Evolutionary conservation across 2,329 filamentous ascomycete genomes (phyloP), one percentile per base, ranked within the genome.

Genomic region (Fusarium euwallaceae): DNA sequence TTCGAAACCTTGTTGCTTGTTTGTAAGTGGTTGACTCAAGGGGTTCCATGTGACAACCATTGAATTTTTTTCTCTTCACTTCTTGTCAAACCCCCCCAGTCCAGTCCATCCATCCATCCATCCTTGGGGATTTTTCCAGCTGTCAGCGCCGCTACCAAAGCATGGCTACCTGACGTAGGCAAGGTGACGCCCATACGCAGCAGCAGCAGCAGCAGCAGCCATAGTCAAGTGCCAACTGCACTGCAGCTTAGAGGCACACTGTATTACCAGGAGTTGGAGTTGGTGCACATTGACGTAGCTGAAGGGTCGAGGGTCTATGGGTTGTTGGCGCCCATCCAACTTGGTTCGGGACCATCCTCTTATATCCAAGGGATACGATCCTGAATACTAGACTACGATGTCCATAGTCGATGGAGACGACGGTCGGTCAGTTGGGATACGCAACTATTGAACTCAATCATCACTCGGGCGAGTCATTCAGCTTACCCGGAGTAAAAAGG

Each of bases 251-350:
- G 71, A 65, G 71, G 71, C 71, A 43, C 67, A 27, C 45, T 55
- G 45, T 22, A 58, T 56, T 36, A 56, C 37, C 22, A 16, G 45
- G 48, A 71, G 34, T 36, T 36, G 34, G 34, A 36, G 34, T 62
- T 71, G 67, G 67, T 74, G 71, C 61, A 71, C 59, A 71, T 74
- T 74, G 71, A 72, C 56, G 55, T 71, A 74, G 71, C 71, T 74
- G 64, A 74, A 71, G 60, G 67, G 71, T 74, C 71, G 64, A 74
- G 71, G 71, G 71, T 34, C 51, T 32, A 55, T 55, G 51, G 51
- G 34, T 14, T 14, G 12, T 72, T 61, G 64, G 64, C 51, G 67
- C 55, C 24, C 36, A 41, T 64, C 60, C 64, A 67, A 62, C 64
- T 55, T 61, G 61, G 61, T 55, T 56, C 32, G n/a, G 22, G 41